Evolutionary conservation across 805 yeast genomes (phyloP).

Genomic region (Metschnikowia cubensis): DNA sequence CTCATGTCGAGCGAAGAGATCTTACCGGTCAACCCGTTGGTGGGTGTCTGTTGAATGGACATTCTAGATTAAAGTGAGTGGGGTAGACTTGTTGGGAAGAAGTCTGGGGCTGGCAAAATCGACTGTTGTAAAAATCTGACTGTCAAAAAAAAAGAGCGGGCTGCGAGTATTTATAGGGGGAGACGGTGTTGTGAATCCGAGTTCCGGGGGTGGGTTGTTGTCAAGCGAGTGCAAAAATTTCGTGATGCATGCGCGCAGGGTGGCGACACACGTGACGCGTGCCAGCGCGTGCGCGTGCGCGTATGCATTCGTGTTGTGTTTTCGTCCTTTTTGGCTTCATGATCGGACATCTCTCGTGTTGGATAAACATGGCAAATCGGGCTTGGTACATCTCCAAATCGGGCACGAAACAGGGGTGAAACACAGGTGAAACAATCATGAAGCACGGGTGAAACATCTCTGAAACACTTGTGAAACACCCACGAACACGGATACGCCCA

Average conservation of each 20-base stretch:
- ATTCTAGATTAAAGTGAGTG: neutral
- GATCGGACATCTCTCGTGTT: too few species aligned
- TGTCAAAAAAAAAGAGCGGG: neutral
- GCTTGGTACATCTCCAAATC: too few species aligned
- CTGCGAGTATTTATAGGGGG: slow-evolving; percentile 10
- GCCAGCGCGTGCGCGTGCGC: slow-evolving; percentile 10
- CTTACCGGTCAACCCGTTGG: slow-evolving; percentile 44
- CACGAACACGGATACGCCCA: neutral
- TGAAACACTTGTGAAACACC: neutral
- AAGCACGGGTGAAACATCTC: neutral
- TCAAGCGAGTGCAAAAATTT: slow-evolving; percentile 7
- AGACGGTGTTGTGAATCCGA: slow-evolving; percentile 12
- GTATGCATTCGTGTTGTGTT: slow-evolving; percentile 5
- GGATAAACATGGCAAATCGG: too few species aligned
- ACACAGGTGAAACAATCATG: neutral
- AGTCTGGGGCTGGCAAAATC: too few species aligned
- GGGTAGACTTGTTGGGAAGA: too few species aligned
- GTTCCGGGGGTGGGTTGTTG: slow-evolving; percentile 11
- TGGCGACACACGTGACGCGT: slow-evolving; percentile 4
- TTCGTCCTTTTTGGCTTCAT: too few species aligned
- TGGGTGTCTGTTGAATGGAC: slow-evolving; percentile 42
- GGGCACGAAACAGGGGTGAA: neutral
- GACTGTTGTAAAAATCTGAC: neutral
- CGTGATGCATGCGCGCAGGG: slow-evolving; percentile 5
- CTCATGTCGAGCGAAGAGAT: slow-evolving; percentile 39